These are phyloP conservation scores for Penicillium steckii DNA, from an alignment of 495 filamentous ascomycete genomes.

Conservation along the genomic window DNA sequence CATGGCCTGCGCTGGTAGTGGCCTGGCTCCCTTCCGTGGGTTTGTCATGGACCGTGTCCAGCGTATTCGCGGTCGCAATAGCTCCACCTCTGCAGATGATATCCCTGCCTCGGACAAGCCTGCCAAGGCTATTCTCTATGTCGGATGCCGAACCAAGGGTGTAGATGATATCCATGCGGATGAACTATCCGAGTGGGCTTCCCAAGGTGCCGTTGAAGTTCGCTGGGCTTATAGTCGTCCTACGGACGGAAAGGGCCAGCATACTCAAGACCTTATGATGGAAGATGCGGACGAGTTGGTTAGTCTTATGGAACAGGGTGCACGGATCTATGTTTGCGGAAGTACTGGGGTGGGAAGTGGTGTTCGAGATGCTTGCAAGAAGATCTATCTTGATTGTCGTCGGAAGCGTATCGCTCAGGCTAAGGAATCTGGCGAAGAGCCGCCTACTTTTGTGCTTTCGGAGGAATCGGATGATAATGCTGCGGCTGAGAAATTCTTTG, in stretches of 20 bases:
- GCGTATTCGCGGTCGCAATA: slow-evolving; percentile 49
- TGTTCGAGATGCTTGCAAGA: slow-evolving; percentile 52
- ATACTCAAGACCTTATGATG: slow-evolving; percentile 65
- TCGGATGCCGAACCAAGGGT: slow-evolving; percentile 59
- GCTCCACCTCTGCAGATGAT: slow-evolving; percentile 7
- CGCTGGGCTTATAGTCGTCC: slow-evolving; percentile 54
- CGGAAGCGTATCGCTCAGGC: slow-evolving; percentile 35
- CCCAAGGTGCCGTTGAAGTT: slow-evolving; percentile 56
- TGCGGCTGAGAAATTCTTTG: slow-evolving; percentile 52
- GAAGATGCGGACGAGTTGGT: slow-evolving; percentile 50
- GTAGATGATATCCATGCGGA: slow-evolving; percentile 59
- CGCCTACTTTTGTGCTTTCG: slow-evolving; percentile 15
- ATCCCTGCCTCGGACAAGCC: slow-evolving; percentile 30
- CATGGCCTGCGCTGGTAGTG: slow-evolving; percentile 57
- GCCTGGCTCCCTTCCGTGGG: slow-evolving; percentile 68
- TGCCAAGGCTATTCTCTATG: slow-evolving; percentile 60
- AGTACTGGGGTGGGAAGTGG: slow-evolving; percentile 58
- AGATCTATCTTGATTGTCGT: slow-evolving; percentile 46
- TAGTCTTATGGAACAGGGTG: slow-evolving; percentile 55
- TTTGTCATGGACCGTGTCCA: slow-evolving; percentile 67
- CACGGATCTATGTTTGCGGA: slow-evolving; percentile 68
- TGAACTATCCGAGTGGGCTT: slow-evolving; percentile 59
- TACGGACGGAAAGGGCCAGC: slow-evolving; percentile 34
- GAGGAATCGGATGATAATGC: slow-evolving; percentile 41
- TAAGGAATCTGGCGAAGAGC: slow-evolving; percentile 32